A percentile compares a stretch with the other conserved stretches of the same genome.
Conservation (phyloP, 768 basidiomycete genomes). For the Russula vinacea region DNA sequence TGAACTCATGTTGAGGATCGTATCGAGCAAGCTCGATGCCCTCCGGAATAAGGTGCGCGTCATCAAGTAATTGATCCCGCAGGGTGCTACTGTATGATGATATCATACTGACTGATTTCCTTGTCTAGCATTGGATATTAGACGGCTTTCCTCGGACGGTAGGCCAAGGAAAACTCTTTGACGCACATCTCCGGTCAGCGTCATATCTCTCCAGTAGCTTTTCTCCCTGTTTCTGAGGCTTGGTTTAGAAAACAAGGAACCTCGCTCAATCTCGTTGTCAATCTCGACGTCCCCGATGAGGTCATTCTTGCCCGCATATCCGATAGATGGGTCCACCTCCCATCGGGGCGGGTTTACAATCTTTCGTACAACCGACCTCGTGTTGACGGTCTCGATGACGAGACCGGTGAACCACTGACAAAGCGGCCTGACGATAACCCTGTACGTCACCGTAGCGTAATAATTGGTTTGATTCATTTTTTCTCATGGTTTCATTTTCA, state of each 20-base stretch:
- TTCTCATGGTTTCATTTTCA: constrained; percentile 35
- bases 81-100: not conserved
- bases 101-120: constrained; percentile 4
- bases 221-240: not conserved
- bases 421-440: constrained; percentile 88
- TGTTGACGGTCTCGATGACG: constrained; percentile 75
- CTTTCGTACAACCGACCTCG: constrained; percentile 82
- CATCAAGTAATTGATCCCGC: not conserved
- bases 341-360: constrained; percentile 90
- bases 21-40: constrained; percentile 65
- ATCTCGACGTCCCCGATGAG: constrained; percentile 84
- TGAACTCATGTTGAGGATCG: constrained; percentile 73
- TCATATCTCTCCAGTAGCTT: not conserved
- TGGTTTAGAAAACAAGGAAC: constrained; percentile 56
- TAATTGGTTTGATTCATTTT: not conserved
- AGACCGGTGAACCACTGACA: constrained; percentile 84
- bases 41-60: constrained; percentile 59
- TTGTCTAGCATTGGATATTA: constrained; percentile 76
- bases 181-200: constrained; percentile 66
- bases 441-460: constrained; percentile 44
- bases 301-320: constrained; percentile 83
- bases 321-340: constrained; percentile 85
- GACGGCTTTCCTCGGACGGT: constrained; percentile 92
- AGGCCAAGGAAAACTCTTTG: constrained; percentile 76
- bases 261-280: constrained; percentile 77